Evolutionary conservation across 2,329 filamentous ascomycete species (phyloP).

Genomic region (Exophiala sideris): DNA sequence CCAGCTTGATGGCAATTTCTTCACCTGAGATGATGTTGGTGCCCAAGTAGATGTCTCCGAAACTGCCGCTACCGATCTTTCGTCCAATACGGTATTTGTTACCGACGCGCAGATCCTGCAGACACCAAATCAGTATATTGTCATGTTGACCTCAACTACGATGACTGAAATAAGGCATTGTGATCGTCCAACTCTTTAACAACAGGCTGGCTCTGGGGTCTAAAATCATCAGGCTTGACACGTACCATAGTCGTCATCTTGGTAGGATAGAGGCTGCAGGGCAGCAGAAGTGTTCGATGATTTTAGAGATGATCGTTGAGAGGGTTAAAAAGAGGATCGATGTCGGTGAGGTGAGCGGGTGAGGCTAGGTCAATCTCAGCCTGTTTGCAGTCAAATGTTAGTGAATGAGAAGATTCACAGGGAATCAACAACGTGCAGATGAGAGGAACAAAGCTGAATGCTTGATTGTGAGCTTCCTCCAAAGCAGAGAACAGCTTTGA

Average conservation of each 20-base stretch:
- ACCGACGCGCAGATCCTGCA: constrained; percentile 93
- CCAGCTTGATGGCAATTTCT: constrained; percentile 99
- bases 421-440: neutral
- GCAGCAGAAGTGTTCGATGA: constrained; percentile 8
- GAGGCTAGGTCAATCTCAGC: constrained; percentile 21
- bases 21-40: constrained; percentile 99
- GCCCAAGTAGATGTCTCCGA: constrained; percentile 97
- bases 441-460: neutral
- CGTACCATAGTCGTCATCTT: constrained; percentile 64
- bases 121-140: constrained; percentile 7
- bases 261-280: constrained; percentile 23
- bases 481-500: neutral
- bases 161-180: neutral
- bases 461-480: neutral
- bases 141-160: neutral
- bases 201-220: neutral
- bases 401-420: constrained; percentile 10
- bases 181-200: constrained; percentile 9
- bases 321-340: neutral
- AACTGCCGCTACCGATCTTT: constrained; percentile 96
- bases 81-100: constrained; percentile 99
- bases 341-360: constrained; percentile 8
- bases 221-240: constrained; percentile 12
- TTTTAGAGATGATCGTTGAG: neutral
- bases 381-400: constrained; percentile 19